These are phyloP conservation scores for Vitis hybrid DNA, from an alignment of 177 flowering plant genomes.

Conservation along the genomic window DNA sequence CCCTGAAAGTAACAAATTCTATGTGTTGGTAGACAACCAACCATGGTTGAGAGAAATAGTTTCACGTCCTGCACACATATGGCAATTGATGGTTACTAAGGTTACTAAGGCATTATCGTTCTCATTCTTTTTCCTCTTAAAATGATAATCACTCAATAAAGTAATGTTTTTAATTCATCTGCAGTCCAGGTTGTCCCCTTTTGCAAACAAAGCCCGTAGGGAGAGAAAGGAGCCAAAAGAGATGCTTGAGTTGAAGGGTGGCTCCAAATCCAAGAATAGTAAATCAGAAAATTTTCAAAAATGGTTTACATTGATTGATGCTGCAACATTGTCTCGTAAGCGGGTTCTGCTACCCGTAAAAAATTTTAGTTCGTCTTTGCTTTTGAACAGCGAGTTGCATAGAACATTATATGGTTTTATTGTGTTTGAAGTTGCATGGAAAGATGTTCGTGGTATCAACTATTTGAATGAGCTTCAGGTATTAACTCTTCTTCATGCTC, in stretches of 20 bases:
- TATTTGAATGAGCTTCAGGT: slow-evolving; percentile 97
- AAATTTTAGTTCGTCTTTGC: slow-evolving; percentile 57
- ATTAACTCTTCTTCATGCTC: slow-evolving; percentile 6
- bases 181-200: slow-evolving; percentile 94
- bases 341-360: slow-evolving; percentile 62
- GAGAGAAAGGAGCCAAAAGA: slow-evolving; percentile 38
- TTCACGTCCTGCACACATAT: slow-evolving; percentile 69
- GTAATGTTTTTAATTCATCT: slow-evolving; percentile 13
- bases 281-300: slow-evolving; percentile 33
- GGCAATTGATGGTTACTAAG: slow-evolving; percentile 99
- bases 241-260: slow-evolving; percentile 24
- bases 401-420: slow-evolving; percentile 85
- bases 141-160: neutral
- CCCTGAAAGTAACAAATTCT: slow-evolving; percentile 62
- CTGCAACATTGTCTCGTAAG: slow-evolving; percentile 49
- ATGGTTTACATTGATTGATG: slow-evolving; percentile 67
- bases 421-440: slow-evolving; percentile 89
- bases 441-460: slow-evolving; percentile 78
- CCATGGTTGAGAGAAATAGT: slow-evolving; percentile 79
- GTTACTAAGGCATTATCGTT: slow-evolving; percentile 25
- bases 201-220: slow-evolving; percentile 72
- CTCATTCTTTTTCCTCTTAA: neutral
- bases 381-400: slow-evolving; percentile 57
- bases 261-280: slow-evolving; percentile 19
- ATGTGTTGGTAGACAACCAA: slow-evolving; percentile 86